Evolutionary conservation across 148 eudicot species (phyloP), one percentile per base, ranked within the genome.

Genomic region (Nepenthes mirabilis): DNA sequence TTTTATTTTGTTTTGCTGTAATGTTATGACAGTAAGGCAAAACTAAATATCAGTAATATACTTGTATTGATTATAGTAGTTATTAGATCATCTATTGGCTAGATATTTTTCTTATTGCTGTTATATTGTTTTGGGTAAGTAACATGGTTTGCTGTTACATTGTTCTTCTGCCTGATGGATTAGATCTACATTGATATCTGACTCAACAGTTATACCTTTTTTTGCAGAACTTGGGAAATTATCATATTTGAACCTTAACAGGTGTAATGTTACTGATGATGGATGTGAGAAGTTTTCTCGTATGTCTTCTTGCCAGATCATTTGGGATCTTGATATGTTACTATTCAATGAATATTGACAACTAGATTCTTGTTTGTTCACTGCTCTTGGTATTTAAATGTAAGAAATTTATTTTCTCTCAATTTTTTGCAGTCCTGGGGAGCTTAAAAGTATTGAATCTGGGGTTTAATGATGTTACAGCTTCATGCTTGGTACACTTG

Each of bases 261-360:
- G 98, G 79, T 85, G 96, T 58, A 72, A 74, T 63, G 70, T 93
- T 34, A 70, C 88, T 48, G 95, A 84, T 70, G 77, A 72, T 69
- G 94, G 94, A 6, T 93, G 81, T 74, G 87, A 80, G 36, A 88
- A 83, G 66, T 80, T 93, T 59, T 80, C 95, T 62, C 77, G 98
- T 93, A n/a, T 68, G 82, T 40, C 45, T 40, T 40, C 45, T 40
- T 3, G 45, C 45, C 45, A 40, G 45, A 40, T 4, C 8, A 1
- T 4, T 40, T 40, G 45, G 45, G 45, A 40, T 40, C 45, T 40
- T 40, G 45, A 40, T 40, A 8, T 8, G 23, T 40, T 40, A 8
- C 8, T 40, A 40, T 40, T 40, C 45, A 3, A 40, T 40, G 45
- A 40, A 8, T 3, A 40, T 8, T 3, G 6, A 40, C 45, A 40